These are phyloP conservation scores for Polygonum maritimum DNA, from an alignment of 148 eudicot species.

Conservation along the genomic window DNA sequence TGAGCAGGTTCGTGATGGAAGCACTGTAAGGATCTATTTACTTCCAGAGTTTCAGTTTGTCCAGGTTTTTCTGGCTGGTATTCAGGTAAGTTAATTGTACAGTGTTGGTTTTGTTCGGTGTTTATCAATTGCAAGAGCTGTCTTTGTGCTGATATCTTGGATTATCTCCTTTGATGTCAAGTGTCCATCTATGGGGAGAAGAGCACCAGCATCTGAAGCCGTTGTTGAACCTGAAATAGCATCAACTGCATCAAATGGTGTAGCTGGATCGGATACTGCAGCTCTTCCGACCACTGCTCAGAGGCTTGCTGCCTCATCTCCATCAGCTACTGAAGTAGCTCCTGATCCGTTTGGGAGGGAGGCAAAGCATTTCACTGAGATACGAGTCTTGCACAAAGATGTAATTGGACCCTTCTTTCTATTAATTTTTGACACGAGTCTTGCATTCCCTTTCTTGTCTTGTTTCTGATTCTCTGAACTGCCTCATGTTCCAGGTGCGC, in stretches of 20 bases:
- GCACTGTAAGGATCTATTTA: slow-evolving; percentile 71
- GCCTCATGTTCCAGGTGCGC: slow-evolving; percentile 52
- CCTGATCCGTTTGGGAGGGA: slow-evolving; percentile 85
- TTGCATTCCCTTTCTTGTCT: not conserved
- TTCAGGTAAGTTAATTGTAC: slow-evolving; percentile 42
- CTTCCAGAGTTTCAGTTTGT: slow-evolving; percentile 83
- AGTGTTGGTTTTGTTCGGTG: not conserved
- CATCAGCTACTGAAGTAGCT: slow-evolving; percentile 39
- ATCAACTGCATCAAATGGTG: slow-evolving; percentile 51
- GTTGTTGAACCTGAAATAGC: slow-evolving; percentile 29
- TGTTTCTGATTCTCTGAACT: slow-evolving; percentile 3
- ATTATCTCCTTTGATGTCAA: slow-evolving; percentile 12
- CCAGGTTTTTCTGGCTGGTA: slow-evolving; percentile 84
- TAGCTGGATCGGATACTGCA: slow-evolving; percentile 42
- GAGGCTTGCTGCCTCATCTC: slow-evolving; percentile 61
- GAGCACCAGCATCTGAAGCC: slow-evolving; percentile 34
- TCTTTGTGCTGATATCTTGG: not conserved
- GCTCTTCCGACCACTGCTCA: slow-evolving; percentile 73
- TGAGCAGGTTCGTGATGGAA: slow-evolving; percentile 96
- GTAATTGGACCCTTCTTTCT: slow-evolving; percentile 31
- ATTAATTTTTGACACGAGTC: not conserved
- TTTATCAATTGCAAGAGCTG: not conserved
- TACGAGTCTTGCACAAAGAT: slow-evolving; percentile 83
- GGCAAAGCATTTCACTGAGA: slow-evolving; percentile 92
- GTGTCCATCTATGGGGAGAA: slow-evolving; percentile 91